A percentile compares a stretch with the other conserved stretches of the same genome.
phyloP scores from a whole-genome alignment of 305 asterid species.

The Fraxinus nigra region DNA sequence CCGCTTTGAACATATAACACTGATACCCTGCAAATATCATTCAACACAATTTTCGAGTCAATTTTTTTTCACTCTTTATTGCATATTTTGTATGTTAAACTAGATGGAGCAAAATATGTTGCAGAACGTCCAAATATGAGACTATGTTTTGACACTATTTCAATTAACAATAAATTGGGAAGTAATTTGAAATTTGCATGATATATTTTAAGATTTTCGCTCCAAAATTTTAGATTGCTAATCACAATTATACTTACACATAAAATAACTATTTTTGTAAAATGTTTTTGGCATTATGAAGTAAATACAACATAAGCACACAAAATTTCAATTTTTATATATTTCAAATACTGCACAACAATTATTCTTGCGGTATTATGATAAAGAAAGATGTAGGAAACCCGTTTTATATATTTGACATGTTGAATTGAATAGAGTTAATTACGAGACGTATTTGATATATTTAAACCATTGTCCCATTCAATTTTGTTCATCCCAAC shows the following conservation, averaged over 20 bases:
- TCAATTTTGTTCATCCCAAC: background rate
- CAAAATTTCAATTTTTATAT: background rate
- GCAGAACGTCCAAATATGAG: slow-evolving; percentile 15
- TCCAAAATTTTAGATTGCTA: background rate
- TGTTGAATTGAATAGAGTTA: no score
- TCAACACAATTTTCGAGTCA: background rate
- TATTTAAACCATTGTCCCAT: background rate
- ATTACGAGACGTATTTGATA: background rate
- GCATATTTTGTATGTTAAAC: background rate
- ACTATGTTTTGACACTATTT: slow-evolving; percentile 12
- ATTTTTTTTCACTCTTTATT: background rate
- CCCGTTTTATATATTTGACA: background rate
- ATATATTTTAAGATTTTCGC: background rate
- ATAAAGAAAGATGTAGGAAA: background rate
- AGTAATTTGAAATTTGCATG: background rate
- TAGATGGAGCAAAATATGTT: background rate
- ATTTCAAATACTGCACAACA: background rate
- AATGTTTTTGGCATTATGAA: background rate
- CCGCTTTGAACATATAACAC: slow-evolving; percentile 72
- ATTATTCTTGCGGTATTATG: background rate
- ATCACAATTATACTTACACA: background rate
- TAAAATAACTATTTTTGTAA: background rate
- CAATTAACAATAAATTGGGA: background rate
- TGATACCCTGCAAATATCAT: slow-evolving; percentile 53
- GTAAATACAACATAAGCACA: background rate